Evolutionary conservation across 371 early-diverging fungal genomes (phyloP).

Genomic region (Dinochytrium kinnereticum): DNA sequence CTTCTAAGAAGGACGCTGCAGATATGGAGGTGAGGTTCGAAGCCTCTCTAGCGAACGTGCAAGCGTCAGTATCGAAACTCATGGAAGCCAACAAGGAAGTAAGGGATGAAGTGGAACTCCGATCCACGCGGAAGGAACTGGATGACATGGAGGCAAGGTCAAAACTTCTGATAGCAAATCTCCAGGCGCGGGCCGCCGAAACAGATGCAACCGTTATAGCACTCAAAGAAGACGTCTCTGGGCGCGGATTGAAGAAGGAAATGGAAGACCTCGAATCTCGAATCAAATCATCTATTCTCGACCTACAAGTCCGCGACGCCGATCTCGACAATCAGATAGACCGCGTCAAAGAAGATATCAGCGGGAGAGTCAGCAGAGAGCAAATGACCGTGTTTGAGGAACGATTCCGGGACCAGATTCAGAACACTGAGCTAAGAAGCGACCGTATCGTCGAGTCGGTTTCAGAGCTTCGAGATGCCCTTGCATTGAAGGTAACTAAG

Average conservation of each 20-base stretch:
- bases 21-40: slow-evolving; percentile 35
- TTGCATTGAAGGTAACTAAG: slow-evolving; percentile 14
- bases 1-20: slow-evolving; percentile 30
- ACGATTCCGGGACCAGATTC: slow-evolving; percentile 23
- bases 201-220: slow-evolving; percentile 23
- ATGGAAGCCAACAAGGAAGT: background rate
- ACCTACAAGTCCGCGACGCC: slow-evolving; percentile 33
- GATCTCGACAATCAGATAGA: slow-evolving; percentile 25
- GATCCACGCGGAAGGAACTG: slow-evolving; percentile 34
- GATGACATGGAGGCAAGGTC: slow-evolving; percentile 30
- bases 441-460: slow-evolving; percentile 19
- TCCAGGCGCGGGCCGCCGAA: slow-evolving; percentile 12
- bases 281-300: slow-evolving; percentile 29
- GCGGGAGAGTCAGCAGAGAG: slow-evolving; percentile 21
- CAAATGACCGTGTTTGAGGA: slow-evolving; percentile 30
- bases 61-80: slow-evolving; percentile 19
- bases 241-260: slow-evolving; percentile 31
- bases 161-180: slow-evolving; percentile 9
- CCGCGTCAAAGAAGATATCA: slow-evolving; percentile 18
- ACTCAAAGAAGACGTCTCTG: slow-evolving; percentile 35
- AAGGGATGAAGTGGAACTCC: slow-evolving; percentile 34
- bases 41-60: slow-evolving; percentile 21
- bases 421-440: slow-evolving; percentile 20
- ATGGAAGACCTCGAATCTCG: slow-evolving; percentile 30
- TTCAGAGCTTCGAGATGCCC: slow-evolving; percentile 17